Base-by-base conservation (phyloP, 2,329 filamentous ascomycete genomes). In the Chaetomium globosum region DNA sequence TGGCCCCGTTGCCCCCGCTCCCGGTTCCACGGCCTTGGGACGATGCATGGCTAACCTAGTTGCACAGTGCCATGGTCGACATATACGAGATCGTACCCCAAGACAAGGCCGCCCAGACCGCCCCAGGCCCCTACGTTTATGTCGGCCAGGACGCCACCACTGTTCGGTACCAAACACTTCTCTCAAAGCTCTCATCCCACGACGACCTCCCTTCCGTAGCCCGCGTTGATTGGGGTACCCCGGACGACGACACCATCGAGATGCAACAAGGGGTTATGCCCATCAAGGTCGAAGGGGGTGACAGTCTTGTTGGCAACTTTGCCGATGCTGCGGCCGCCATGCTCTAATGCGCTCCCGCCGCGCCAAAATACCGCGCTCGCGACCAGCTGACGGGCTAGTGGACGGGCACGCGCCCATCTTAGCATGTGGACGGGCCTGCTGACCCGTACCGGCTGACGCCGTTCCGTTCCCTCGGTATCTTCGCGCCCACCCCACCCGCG, bases 61-160 rank as follows among this genome's bases (percentile, higher is more conserved):
- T 61, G 55, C 67, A 58, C 72, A 89, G 87, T 72, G 87, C 88
- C 71, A 85, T 89, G 77, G 86, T 89, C 66, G 87, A 89, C 73
- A 85, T 89, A 55, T 89, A 88, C 76, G 86, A 88, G 68, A 87
- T 88, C 72, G 82, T 83, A 43, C 84, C 85, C 26, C 81, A 83
- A 65, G 81, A 81, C 65, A 75, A 77, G 39, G 71, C 73, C 59
- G 74, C 67, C 71, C 79, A 70, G 71, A 76, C 68, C 65, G 74
- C 66, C 66, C 74, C 71, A 70, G 63, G 59, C 52, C 65, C 67
- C 1, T 70, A 72, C 77, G 19, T 77, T 77, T 84, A 83, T 70
- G 80, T 83, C 59, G 82, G 81, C 56, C 85, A 87, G 73, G 84
- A 86, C 67, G 80, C 82, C 54, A 82, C 83, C 64, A 75, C 85